Evolutionary conservation across 768 basidiomycete genomes (phyloP).

Genomic region (Cyclocybe aegerita): DNA sequence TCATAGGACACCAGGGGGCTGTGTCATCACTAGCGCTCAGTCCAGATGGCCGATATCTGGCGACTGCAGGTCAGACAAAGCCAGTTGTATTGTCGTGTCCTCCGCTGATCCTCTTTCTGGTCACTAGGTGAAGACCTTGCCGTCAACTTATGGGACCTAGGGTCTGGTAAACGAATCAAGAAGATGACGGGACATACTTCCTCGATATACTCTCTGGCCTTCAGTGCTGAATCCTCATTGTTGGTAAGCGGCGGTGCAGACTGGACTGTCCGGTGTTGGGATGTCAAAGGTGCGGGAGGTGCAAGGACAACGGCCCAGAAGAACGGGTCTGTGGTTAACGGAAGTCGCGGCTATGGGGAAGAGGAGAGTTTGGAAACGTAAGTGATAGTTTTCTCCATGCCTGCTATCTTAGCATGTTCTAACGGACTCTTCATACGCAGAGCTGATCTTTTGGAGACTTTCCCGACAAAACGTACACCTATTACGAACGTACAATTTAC

Average conservation of each 20-base stretch:
- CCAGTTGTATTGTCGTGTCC: background rate
- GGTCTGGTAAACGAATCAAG: conserved; percentile 92
- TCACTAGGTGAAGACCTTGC: conserved; percentile 79
- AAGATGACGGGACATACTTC: conserved; percentile 94
- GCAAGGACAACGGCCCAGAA: conserved; percentile 53
- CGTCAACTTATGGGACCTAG: conserved; percentile 96
- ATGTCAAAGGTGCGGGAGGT: conserved; percentile 81
- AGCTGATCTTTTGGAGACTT: conserved; percentile 83
- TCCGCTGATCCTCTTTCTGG: background rate
- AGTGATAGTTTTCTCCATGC: conserved; percentile 21
- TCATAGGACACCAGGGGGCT: conserved; percentile 91
- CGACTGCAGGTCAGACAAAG: conserved; percentile 68
- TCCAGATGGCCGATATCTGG: conserved; percentile 92
- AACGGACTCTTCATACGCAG: conserved; percentile 38
- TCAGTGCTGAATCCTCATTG: conserved; percentile 88
- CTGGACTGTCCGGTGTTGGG: conserved; percentile 99
- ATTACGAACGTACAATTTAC: conserved; percentile 93
- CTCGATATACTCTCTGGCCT: conserved; percentile 87
- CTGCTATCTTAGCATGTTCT: background rate
- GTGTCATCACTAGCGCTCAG: conserved; percentile 86
- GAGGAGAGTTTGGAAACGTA: conserved; percentile 74
- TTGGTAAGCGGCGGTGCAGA: conserved; percentile 92
- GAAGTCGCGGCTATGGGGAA: conserved; percentile 39
- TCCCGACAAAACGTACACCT: conserved; percentile 95
- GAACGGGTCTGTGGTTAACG: conserved; percentile 40